Base-by-base conservation (phyloP, 176 grass and related monocot species). In the Tillandsia leiboldiana region DNA sequence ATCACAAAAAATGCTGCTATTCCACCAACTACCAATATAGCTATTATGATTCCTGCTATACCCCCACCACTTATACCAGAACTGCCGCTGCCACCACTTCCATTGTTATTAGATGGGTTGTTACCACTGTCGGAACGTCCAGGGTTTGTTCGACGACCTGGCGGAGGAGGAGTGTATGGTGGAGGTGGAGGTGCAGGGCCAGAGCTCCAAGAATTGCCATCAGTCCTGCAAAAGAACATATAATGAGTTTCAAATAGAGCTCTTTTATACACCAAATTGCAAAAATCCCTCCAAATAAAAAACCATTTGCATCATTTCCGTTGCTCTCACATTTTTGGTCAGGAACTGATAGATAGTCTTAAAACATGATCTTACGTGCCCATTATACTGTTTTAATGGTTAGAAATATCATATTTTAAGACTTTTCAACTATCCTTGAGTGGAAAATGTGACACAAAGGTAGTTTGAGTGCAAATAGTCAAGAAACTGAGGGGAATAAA, bases 161-260 rank as follows among this genome's bases (percentile, higher is more conserved):
- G 88, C 63, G 92, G 92, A 2, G 86, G 93, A 58, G 94, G 78
- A 53, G 79, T 85, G 78, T 79, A 97, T 70, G 94, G 94, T 15
- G 94, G 94, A 4, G 94, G 94, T 2, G 94, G 86, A 20, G 94
- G 94, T 51, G 94, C 94, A 53, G 94, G 79, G 12, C 86, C 87
- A 22, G 82, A 70, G 70, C 83, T 97, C 94, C 94, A 97, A 66
- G 86, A 87, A 79, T 97, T 97, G 49, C 94, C 84, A 52, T 90
- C 94, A 77, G 86, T 92, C 49, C 94, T 97, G 68, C 13, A 73
- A 48, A 80, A 85, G 24, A 73, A 65, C 49, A 67, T 11, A 51
- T 48, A 63, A 64, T 71, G 20, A 77, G 70, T 64, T 24, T 51
- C 71, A 69, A 42, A 71, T 58, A 85, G 57, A 78, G 53, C 56